Conservation (phyloP, 257 asterid genomes). For the Avicennia marina region DNA sequence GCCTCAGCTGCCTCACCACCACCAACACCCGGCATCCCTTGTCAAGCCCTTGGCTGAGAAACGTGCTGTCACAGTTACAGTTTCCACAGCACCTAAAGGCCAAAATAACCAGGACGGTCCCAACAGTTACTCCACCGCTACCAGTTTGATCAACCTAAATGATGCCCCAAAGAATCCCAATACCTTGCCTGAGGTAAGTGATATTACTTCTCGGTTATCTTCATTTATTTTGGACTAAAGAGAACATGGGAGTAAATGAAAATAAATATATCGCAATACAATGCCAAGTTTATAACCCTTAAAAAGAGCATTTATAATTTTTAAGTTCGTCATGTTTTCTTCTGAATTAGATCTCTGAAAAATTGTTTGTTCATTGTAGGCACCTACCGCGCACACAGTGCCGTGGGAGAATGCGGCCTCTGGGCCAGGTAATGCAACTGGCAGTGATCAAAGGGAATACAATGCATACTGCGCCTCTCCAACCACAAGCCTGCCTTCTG, state of each 20-base stretch:
- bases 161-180: conserved; percentile 31
- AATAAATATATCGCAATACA: too few species aligned
- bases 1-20: conserved; percentile 41
- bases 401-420: conserved; percentile 20
- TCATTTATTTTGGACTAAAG: too few species aligned
- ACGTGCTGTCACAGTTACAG: conserved; percentile 57
- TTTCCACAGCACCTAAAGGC: conserved; percentile 41
- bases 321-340: not conserved
- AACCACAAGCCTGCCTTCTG: conserved; percentile 32
- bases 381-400: conserved; percentile 14
- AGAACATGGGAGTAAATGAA: too few species aligned
- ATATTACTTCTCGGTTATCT: too few species aligned
- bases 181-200: too few species aligned
- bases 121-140: conserved; percentile 21
- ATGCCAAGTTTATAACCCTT: too few species aligned
- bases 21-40: conserved; percentile 38
- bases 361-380: conserved; percentile 15
- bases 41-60: conserved; percentile 87
- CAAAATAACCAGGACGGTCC: conserved; percentile 19
- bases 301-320: not conserved
- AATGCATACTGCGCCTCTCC: conserved; percentile 33
- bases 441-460: conserved; percentile 16
- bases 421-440: conserved; percentile 15
- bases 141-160: conserved; percentile 45
- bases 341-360: too few species aligned